Evolutionary conservation across 139 green algal species (phyloP).

Genomic region (Chlamydomonas urium): DNA sequence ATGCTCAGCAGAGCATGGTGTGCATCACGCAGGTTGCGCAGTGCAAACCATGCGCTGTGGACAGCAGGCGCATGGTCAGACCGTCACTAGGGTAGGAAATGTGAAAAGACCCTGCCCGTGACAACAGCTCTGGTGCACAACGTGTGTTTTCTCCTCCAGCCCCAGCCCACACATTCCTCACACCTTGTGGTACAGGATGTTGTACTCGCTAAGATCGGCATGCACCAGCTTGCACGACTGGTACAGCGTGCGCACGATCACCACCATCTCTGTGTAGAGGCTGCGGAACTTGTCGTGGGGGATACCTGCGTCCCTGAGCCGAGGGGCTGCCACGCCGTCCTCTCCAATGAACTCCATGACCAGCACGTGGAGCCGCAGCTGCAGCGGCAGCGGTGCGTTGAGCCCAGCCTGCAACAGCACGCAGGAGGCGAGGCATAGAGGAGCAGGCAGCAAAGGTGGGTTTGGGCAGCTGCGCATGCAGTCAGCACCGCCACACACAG

Average conservation of each 20-base stretch:
- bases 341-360: constrained; percentile 91
- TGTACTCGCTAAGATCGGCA: constrained; percentile 96
- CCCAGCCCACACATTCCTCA: too few relatives aligned
- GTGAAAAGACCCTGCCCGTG: too few relatives aligned
- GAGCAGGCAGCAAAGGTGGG: background rate
- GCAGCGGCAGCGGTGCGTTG: constrained; percentile 68
- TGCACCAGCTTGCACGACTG: constrained; percentile 92
- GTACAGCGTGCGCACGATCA: constrained; percentile 64
- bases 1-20: too few relatives aligned
- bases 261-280: constrained; percentile 67
- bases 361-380: constrained; percentile 91
- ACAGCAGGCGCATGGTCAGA: too few relatives aligned
- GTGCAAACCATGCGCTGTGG: too few relatives aligned
- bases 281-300: constrained; percentile 49
- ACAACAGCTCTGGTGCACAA: too few relatives aligned
- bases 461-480: too few relatives aligned
- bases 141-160: too few relatives aligned
- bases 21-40: too few relatives aligned
- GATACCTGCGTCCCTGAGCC: constrained; percentile 84
- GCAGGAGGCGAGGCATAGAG: too few relatives aligned
- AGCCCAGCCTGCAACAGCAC: constrained; percentile 66
- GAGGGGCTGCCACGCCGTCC: constrained; percentile 81
- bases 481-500: too few relatives aligned
- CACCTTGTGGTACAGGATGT: constrained; percentile 83
- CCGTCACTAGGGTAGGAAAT: too few relatives aligned